Evolutionary conservation across 1,139 yeast species (phyloP), one percentile per base, ranked within the genome.

Genomic region (Nakaseomyces kungkrabaensis): DNA sequence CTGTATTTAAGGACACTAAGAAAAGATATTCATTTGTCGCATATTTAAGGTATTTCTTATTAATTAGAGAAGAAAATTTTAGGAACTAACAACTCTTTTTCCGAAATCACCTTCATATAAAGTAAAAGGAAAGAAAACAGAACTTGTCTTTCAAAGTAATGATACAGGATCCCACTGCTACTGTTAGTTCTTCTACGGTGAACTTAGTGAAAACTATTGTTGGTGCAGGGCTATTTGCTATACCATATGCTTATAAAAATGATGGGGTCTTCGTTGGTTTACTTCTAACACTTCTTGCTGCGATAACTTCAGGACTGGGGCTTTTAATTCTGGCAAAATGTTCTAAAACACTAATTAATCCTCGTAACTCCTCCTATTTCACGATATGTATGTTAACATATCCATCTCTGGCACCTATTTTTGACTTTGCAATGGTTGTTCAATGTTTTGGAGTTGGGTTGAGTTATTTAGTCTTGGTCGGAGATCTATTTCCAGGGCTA

Each of bases 361-460:
- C 72, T 3, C 88, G 95, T 5, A 76, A 80, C 49, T 92, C 97
- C 5, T 85, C 95, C 1, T 92, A 90, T 67, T 90, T 90, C 69
- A 79, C 85, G 37, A 72, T 92, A 24, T 86, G 97, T 59, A 78
- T 82, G 50, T 77, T 86, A 50, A 85, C 97, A 0, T 89, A 88
- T 62, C 97, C 97, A 0, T 72, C 77, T n/a, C 69, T 89, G 44
- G 80, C 95, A 1, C 82, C 89, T 36, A 67, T 87, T 34, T 90
- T 90, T 69, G 97, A 90, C 67, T 63, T 83, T 13, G 95, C 96
- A 13, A 89, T 90, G 64, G 89, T 92, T 26, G 72, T 89, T 51
- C 95, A 90, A 66, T 86, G 95, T 70, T 90, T 86, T 69, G 98
- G 98, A 11, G 97, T 89, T 5, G 92, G 94, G 1, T 79, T 92